Evolutionary conservation across 2,329 filamentous ascomycete species (phyloP).

Genomic region (Scedosporium minutisporum): DNA sequence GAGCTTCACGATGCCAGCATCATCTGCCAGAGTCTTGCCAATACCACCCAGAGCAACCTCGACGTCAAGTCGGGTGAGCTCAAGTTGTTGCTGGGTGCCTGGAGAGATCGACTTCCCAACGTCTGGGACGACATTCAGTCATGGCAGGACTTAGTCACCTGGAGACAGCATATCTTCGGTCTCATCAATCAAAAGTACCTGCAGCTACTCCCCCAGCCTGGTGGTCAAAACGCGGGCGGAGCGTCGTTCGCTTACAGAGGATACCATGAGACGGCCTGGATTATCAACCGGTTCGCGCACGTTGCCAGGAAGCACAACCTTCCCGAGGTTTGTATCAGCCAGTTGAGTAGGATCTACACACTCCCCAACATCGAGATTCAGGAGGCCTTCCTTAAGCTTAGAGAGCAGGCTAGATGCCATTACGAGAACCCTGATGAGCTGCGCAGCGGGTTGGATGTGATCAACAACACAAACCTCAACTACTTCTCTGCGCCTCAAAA

Average conservation of each 20-base stretch:
- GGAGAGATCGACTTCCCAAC: constrained; percentile 91
- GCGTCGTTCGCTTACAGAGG: constrained; percentile 94
- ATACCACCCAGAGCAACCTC: constrained; percentile 75
- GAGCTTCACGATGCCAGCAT: constrained; percentile 96
- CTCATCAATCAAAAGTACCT: constrained; percentile 94
- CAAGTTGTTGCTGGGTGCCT: constrained; percentile 85
- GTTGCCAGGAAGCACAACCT: constrained; percentile 95
- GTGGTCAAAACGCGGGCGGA: constrained; percentile 66
- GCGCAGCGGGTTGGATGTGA: constrained; percentile 87
- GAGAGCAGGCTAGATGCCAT: constrained; percentile 98
- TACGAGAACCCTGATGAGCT: constrained; percentile 94
- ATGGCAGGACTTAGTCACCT: constrained; percentile 99
- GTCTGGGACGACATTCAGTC: constrained; percentile 99
- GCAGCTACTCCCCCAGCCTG: constrained; percentile 67
- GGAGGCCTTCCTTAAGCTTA: constrained; percentile 92
- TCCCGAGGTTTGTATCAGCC: constrained; percentile 92
- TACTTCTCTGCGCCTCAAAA: constrained; percentile 96
- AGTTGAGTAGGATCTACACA: constrained; percentile 95
- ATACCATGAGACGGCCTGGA: constrained; percentile 99
- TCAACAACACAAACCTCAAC: constrained; percentile 98
- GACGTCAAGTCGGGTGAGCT: constrained; percentile 93
- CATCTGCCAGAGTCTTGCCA: constrained; percentile 82
- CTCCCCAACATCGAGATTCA: constrained; percentile 99
- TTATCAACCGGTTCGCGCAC: constrained; percentile 97
- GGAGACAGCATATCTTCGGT: constrained; percentile 97